phyloP scores from a whole-genome alignment of 345 rosid species.

The Populus pruinosa region DNA sequence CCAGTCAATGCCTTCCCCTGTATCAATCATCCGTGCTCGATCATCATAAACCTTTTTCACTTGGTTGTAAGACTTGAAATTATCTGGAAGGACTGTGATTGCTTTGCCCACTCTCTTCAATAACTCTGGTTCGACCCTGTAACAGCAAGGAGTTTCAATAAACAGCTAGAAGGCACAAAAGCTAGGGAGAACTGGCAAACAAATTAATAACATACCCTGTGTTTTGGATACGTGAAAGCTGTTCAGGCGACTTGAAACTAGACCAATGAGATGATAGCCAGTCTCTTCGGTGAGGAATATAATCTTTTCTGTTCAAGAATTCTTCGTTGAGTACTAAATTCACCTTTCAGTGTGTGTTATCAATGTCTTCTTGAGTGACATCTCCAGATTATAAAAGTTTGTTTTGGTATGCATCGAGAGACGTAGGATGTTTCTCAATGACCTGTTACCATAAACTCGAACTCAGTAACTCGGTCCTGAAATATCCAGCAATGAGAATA shows the following conservation, averaged over 20 bases:
- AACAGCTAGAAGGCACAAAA: not conserved
- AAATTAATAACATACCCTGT: conserved; percentile 46
- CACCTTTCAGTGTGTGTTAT: conserved; percentile 54
- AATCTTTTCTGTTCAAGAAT: conserved; percentile 63
- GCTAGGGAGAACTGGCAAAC: conserved; percentile 7
- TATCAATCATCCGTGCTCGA: conserved; percentile 70
- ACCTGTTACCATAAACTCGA: conserved; percentile 34
- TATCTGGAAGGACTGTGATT: conserved; percentile 61
- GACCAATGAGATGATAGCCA: conserved; percentile 84
- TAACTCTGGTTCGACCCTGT: conserved; percentile 77
- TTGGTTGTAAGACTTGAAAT: conserved; percentile 63
- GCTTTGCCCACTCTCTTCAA: conserved; percentile 76
- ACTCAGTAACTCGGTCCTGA: no score
- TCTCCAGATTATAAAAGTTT: conserved; percentile 63
- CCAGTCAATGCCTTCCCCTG: conserved; percentile 93
- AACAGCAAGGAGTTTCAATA: conserved; percentile 10
- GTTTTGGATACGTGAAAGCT: conserved; percentile 67
- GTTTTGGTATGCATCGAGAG: conserved; percentile 59
- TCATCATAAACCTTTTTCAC: conserved; percentile 76
- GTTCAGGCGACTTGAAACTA: conserved; percentile 78
- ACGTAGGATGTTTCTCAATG: conserved; percentile 64
- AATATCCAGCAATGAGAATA: conserved; percentile 2
- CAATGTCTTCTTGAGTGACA: conserved; percentile 51
- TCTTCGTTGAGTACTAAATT: conserved; percentile 62
- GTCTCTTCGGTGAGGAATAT: conserved; percentile 60